Base-by-base conservation (phyloP, 768 basidiomycete species). In the Lentinula boryana region DNA sequence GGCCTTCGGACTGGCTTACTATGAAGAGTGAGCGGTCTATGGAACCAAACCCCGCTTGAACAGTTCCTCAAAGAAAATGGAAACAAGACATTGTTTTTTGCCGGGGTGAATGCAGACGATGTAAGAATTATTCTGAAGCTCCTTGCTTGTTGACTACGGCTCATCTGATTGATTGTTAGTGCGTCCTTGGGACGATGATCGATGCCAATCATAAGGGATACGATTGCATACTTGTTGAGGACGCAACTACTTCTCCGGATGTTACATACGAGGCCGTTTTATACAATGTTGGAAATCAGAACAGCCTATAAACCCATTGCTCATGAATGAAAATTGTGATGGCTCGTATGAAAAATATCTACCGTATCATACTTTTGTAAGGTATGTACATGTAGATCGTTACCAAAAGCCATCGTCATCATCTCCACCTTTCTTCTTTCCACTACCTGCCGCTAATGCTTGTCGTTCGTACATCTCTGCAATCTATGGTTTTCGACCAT, bases 391-490 rank as follows among this genome's bases (percentile, higher is more conserved):
- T 38, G 13, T 8, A 38, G 1, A 23, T 33, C 48, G 65, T 75
- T 70, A 93, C 91, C 91, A 93, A 73, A 92, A 93, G 27, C 78
- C 88, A 70, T 92, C 91, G 58, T 91, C 89, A 23, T 78, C 86
- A 16, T 82, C 88, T 3, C 80, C 86, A 15, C 81, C 82, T 64
- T 83, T 84, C 75, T 89, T 88, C 56, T 86, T 82, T 10, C 80
- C 83, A 52, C 82, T 85, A 55, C 80, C 84, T 69, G 91, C 89
- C 16, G 93, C 88, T 40, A 95, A 82, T 15, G 85, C 87, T 72
- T 98, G 95, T 60, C 85, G 80, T 72, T 91, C 84, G 72, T 96
- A 98, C 89, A 97, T 95, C 70, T 98, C 95, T 56, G 92, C 90
- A 66, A 95, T 86, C 91, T 94, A 64, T 58, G 31, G 52, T 31